Percentiles rank a stretch among this genome's conserved stretches.
Conservation (phyloP, 2,329 filamentous ascomycete species). For the Zymoseptoria ardabiliae region DNA sequence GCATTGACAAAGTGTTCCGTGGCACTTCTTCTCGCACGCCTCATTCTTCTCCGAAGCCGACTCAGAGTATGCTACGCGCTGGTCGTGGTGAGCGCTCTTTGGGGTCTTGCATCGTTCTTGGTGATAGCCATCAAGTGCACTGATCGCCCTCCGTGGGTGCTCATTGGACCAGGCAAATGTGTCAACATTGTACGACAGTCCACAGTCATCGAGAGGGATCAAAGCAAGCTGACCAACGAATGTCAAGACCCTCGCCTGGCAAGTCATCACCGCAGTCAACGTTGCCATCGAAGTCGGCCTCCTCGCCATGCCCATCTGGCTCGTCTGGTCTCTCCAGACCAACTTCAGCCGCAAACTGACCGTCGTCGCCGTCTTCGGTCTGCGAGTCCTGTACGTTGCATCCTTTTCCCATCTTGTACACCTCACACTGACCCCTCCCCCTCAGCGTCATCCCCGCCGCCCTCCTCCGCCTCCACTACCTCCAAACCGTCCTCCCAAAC, state of each 20-base stretch:
- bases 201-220: not conserved
- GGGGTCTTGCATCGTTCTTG: constrained; percentile 15
- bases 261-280: constrained; percentile 19
- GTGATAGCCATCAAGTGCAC: constrained; percentile 13
- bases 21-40: constrained; percentile 19
- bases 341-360: constrained; percentile 13
- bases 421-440: not conserved
- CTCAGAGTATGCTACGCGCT: constrained; percentile 16
- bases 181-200: constrained; percentile 6
- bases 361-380: constrained; percentile 18
- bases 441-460: constrained; percentile 13
- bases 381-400: constrained; percentile 8
- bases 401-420: not conserved
- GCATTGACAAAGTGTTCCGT: constrained; percentile 19
- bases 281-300: constrained; percentile 16
- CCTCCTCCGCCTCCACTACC: constrained; percentile 13
- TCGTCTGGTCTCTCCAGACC: constrained; percentile 18
- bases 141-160: constrained; percentile 10
- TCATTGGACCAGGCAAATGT: constrained; percentile 16
- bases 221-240: not conserved
- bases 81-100: constrained; percentile 9
- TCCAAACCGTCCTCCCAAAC: constrained; percentile 3
- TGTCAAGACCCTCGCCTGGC: constrained; percentile 11
- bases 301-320: constrained; percentile 20
- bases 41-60: constrained; percentile 18